Conservation (phyloP, 1,284 basidiomycete species). For the Malassezia globosa region DNA sequence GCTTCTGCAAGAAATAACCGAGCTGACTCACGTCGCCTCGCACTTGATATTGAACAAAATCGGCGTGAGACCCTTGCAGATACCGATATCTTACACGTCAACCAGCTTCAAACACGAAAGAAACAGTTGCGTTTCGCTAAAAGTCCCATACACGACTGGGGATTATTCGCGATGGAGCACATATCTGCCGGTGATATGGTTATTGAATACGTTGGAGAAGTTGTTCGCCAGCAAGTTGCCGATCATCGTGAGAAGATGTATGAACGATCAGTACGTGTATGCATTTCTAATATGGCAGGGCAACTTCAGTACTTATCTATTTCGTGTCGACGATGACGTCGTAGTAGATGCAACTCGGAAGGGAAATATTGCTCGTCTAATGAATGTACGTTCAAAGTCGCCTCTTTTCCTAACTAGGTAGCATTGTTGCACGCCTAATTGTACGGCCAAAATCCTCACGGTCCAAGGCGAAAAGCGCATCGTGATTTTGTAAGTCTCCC, state of each 20-base stretch:
- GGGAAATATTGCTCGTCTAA: constrained; percentile 64
- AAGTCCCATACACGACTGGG: constrained; percentile 96
- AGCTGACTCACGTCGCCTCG: constrained; percentile 81
- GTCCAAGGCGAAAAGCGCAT: constrained; percentile 98
- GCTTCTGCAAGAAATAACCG: constrained; percentile 80
- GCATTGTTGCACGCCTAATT: constrained; percentile 94
- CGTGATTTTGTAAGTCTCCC: constrained; percentile 64
- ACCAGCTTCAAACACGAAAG: constrained; percentile 92
- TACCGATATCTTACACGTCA: constrained; percentile 72
- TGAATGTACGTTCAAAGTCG: constrained; percentile 26
- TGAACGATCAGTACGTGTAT: constrained; percentile 67
- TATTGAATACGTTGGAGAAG: constrained; percentile 97
- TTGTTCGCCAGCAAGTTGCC: constrained; percentile 86
- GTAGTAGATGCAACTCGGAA: constrained; percentile 93
- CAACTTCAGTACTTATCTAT: constrained; percentile 44
- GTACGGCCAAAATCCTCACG: constrained; percentile 94
- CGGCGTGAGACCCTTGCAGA: constrained; percentile 55
- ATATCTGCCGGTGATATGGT: constrained; percentile 96
- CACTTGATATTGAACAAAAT: constrained; percentile 88
- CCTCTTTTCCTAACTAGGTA: constrained; percentile 55
- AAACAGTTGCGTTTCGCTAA: constrained; percentile 92
- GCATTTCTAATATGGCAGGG: constrained; percentile 47
- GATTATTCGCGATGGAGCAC: constrained; percentile 56
- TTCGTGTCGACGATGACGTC: constrained; percentile 50
- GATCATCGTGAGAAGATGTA: constrained; percentile 95